A percentile compares a stretch with the other conserved stretches of the same genome.
phyloP scores from a whole-genome alignment of 345 rosid species.

The Viola odorata region DNA sequence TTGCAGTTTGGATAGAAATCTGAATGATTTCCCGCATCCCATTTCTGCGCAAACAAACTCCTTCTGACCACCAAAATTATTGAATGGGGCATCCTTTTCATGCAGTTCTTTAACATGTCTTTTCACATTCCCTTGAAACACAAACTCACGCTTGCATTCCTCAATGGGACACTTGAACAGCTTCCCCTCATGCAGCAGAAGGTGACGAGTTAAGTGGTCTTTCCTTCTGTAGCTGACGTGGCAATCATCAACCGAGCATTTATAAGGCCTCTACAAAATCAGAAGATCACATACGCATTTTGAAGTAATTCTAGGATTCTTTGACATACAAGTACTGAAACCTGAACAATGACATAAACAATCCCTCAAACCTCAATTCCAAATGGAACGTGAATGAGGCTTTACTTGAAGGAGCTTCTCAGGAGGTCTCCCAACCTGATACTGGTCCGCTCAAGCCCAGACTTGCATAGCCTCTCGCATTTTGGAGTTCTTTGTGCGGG shows the following conservation, averaged over 20 bases:
- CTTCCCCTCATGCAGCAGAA: constrained; percentile 63
- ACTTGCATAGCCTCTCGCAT: constrained; percentile 69
- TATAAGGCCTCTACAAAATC: constrained; percentile 59
- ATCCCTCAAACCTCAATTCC: constrained; percentile 38
- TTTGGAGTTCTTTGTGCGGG: constrained; percentile 96
- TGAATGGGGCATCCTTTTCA: constrained; percentile 13
- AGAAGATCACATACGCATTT: background rate
- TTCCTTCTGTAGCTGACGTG: constrained; percentile 69
- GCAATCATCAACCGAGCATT: constrained; percentile 62
- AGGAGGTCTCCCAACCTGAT: constrained; percentile 99
- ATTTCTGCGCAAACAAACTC: constrained; percentile 51
- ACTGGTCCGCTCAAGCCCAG: constrained; percentile 72
- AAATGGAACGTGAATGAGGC: constrained; percentile 77
- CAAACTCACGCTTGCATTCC: constrained; percentile 47
- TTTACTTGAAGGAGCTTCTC: constrained; percentile 88
- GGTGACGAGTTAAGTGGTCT: constrained; percentile 85
- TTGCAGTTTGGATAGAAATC: constrained; percentile 48
- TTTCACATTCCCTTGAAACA: constrained; percentile 44
- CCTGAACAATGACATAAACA: background rate
- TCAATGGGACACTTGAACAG: constrained; percentile 59
- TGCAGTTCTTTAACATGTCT: constrained; percentile 61
- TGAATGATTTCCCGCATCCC: constrained; percentile 81
- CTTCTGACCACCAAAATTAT: constrained; percentile 20
- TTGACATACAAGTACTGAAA: background rate
- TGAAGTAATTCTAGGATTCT: background rate